Base-by-base conservation (phyloP, 2,329 filamentous ascomycete species). In the Fusarium chaquense region DNA sequence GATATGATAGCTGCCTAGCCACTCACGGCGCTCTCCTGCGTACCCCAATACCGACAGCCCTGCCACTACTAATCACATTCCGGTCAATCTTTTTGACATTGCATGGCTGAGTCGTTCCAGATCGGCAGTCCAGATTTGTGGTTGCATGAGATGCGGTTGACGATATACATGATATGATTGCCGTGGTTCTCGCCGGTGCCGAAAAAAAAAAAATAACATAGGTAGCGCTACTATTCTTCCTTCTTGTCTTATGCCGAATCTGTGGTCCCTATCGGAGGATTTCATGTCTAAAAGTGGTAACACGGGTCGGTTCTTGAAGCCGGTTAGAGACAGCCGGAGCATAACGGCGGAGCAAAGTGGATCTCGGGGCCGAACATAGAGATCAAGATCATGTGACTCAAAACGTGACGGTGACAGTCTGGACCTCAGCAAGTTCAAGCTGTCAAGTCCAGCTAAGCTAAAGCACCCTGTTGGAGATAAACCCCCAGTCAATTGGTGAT, bases 131-230 rank as follows among this genome's bases (percentile, higher is more conserved):
- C 33, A 71, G 69, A 58, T 71, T 71, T 30, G 13, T 22, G 54
- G 54, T 67, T 56, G 57, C 69, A 67, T 64, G 46, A 69, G 69
- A 71, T 71, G 61, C 50, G 49, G 60, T 69, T 70, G 49, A 38
- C 33, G 30, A 18, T 45, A 45, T 32, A 40, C 47, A 70, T 58
- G 62, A 63, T 49, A 49, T 60, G 47, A 68, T 18, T 58, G 35
- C 67, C 54, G 30, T 71, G 55, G 49, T 30, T 18, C 36, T 69
- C 59, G 52, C 55, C 55, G 64, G 58, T 65, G 47, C 52, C 67
- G 67, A 55, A 1, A 35, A 33, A 40, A 54, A 22, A 32, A 28
- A 52, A 38, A 13, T 35, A 41, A 6, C 16, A 41, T 11, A 24
- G 20, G 20, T 20, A 20, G 56, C 38, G 45, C 45, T 52, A 32